Evolutionary conservation across 768 basidiomycete species (phyloP).

Genomic region (Cytidiella melzeri): DNA sequence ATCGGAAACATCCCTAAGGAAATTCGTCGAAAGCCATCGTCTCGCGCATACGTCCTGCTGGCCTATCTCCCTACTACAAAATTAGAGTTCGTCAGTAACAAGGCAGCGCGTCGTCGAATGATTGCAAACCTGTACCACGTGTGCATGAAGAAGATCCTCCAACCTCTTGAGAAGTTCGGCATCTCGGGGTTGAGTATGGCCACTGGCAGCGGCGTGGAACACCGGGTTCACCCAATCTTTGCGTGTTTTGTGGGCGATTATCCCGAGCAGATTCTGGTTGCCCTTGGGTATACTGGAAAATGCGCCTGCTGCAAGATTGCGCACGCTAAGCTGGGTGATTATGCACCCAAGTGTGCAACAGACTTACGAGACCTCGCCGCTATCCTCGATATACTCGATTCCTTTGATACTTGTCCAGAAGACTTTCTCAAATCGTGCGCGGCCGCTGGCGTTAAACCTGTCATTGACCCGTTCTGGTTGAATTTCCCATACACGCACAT

Average conservation of each 20-base stretch:
- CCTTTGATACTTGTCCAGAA: neutral
- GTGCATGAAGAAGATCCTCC: conserved; percentile 4
- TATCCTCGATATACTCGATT: conserved; percentile 8
- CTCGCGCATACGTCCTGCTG: conserved; percentile 13
- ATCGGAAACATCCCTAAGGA: conserved; percentile 15
- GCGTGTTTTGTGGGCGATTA: conserved; percentile 20
- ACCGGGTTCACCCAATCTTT: conserved; percentile 20
- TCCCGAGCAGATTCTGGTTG: conserved; percentile 20
- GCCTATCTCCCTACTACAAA: conserved; percentile 17
- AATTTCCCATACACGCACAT: conserved; percentile 8
- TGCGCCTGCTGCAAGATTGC: no score
- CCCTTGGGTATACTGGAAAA: conserved; percentile 17
- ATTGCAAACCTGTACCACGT: conserved; percentile 9
- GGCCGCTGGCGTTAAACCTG: conserved; percentile 16
- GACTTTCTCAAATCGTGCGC: conserved; percentile 11
- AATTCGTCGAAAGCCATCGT: conserved; percentile 13
- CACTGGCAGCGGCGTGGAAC: conserved; percentile 17
- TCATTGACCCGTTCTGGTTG: conserved; percentile 11
- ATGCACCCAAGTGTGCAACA: no score
- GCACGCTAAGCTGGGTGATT: no score
- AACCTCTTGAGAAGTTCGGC: conserved; percentile 2
- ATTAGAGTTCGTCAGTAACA: conserved; percentile 9
- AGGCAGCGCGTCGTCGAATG: neutral
- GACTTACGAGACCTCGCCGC: conserved; percentile 1
- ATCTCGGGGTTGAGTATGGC: conserved; percentile 11